Base-by-base conservation (phyloP, 2,329 filamentous ascomycete genomes). In the Sporothrix pallida region DNA sequence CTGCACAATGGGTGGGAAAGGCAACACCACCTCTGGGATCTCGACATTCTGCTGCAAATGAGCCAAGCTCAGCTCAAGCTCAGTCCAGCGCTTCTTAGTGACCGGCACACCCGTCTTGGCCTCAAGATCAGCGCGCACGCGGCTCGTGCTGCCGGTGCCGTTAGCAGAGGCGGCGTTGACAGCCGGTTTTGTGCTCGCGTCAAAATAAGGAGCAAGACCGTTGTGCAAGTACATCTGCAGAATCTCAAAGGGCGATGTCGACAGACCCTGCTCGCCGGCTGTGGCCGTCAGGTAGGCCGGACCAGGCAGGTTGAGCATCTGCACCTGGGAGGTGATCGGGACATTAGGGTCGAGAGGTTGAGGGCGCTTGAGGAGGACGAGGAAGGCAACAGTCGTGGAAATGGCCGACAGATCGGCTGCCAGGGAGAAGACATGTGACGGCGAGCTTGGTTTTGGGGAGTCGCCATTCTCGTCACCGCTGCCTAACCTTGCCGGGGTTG, bases 11-110 rank as follows among this genome's bases (percentile, higher is more conserved):
- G 95, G 92, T 79, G 98, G 95, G 77, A 98, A 91, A 12, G 93
- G 91, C 76, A 99, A 85, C 20, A 93, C 92, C 70, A 98, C 88
- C 78, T 97, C 94, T 23, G 96, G 96, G 71, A 99, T 98, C 82
- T 99, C 97, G 73, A 97, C 94, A 82, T 99, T 98, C 82, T 99
- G 95, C 83, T 98, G 95, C 72, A 99, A 86, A 80, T 99, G 95
- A 74, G 94, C 87, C 79, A 99, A 85, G 77, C 92, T 96, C 78
- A 97, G 87, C 81, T 97, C 95, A 77, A 99, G 84, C 81, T 99
- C 97, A 70, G 95, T 96, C 81, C 98, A 91, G 80, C 94, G 93
- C 88, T 97, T 97, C 86, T 97, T 97, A 23, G 96, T 95, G n/a
- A 95, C 94, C 17, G 96, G 94, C 76, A 99, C 95, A 75, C 96